A percentile compares a stretch with the other conserved stretches of the same genome.
These are phyloP conservation scores for Colletotrichum liriopes DNA, from an alignment of 2,329 filamentous ascomycete species.

Conservation along the genomic window DNA sequence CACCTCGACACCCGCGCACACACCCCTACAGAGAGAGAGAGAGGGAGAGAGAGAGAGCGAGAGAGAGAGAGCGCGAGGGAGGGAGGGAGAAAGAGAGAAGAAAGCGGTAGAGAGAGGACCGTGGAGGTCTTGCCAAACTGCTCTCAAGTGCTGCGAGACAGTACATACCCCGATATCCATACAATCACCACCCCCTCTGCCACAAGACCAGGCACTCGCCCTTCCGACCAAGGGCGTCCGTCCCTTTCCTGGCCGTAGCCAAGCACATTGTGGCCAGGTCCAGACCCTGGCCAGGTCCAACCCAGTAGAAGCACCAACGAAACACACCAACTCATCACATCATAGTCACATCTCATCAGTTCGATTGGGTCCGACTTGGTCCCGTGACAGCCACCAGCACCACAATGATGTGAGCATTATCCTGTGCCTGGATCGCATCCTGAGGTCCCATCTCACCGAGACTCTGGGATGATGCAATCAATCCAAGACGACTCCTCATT, in stretches of 20 bases:
- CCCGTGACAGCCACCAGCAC: slow-evolving; percentile 31
- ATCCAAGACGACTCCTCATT: background rate
- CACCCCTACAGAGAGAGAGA: background rate
- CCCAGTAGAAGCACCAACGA: slow-evolving; percentile 10
- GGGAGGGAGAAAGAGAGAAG: background rate
- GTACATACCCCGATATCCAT: background rate
- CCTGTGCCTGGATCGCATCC: slow-evolving; percentile 25
- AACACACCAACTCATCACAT: slow-evolving; percentile 26
- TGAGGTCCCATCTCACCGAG: background rate
- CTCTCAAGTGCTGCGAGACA: background rate
- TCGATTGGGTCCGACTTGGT: slow-evolving; percentile 17
- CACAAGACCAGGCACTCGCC: background rate
- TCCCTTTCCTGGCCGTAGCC: slow-evolving; percentile 22
- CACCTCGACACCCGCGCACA: background rate
- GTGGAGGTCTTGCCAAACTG: slow-evolving; percentile 14
- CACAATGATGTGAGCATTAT: slow-evolving; percentile 16
- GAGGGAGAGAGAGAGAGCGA: background rate
- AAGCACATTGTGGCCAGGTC: background rate
- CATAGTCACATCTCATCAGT: slow-evolving; percentile 27
- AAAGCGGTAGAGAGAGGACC: background rate
- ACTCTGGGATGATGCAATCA: background rate
- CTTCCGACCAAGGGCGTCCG: background rate
- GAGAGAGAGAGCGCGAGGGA: background rate
- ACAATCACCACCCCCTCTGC: background rate
- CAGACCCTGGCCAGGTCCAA: slow-evolving; percentile 17